Base-by-base conservation (phyloP, 2,329 filamentous ascomycete species). In the Aureobasidium sp. region DNA sequence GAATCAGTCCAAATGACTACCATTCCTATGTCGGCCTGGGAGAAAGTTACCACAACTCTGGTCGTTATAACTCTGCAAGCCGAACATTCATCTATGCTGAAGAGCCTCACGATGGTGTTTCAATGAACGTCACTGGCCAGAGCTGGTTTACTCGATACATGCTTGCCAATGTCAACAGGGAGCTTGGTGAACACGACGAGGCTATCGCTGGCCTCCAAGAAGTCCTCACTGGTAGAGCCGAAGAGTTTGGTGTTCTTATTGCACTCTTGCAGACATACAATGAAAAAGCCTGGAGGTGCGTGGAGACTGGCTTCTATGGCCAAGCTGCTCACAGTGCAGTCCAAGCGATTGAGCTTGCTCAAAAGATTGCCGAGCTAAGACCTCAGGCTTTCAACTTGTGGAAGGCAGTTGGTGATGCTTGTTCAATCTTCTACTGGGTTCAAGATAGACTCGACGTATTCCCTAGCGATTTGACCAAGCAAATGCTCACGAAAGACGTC, bases 121-220 rank as follows among this genome's bases (percentile, higher is more conserved):
- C 79, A n/a, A 70, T 81, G 70, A 74, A 82, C 50, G 79, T 84
- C 37, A 71, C 78, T 24, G 85, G 83, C 0, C 89, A 95, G 67
- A 88, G 84, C 10, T 99, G 94, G 94, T 99, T 97, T 72, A 92
- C 92, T 8, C 90, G 90, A 71, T 97, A 97, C 74, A 95, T 99
- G 87, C 84, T 97, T 64, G 92, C 91, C 44, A 97, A 99, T 69
- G 90, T 99, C 61, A 91, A 92, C 73, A 86, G 92, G 60, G 93
- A 97, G 71, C 81, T 97, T 52, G 92, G 91, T n/a, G 87, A 95
- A 46, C 96, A 88, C 68, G 89, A 96, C 64, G 86, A 89, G 61
- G 90, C 94, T 0, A 89, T 96, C 63, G 73, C 78, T 29, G 84
- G 91, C 6, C 96, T 97, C 70, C 82, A 85, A 67, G 78, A 82